A percentile compares a stretch with the other conserved stretches of the same genome.
Conservation (phyloP, 2,329 filamentous ascomycete species). For the Exophiala sp. region DNA sequence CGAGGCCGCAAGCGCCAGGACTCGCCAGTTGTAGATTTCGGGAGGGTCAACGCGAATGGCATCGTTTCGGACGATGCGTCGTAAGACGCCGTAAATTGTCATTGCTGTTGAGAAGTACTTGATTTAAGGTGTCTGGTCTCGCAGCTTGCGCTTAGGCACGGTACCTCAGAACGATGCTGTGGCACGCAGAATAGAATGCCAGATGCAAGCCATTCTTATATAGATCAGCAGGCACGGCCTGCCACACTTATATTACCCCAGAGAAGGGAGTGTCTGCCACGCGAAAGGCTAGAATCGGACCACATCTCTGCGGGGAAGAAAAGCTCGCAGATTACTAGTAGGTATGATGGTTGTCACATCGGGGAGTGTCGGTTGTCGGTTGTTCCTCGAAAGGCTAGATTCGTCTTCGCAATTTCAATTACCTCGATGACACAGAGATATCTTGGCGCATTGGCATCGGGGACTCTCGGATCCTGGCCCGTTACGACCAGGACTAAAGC, state of each 20-base stretch:
- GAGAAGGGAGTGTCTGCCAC: neutral
- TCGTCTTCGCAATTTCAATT: neutral
- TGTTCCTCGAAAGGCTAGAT: neutral
- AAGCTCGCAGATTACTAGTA: neutral
- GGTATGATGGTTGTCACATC: neutral
- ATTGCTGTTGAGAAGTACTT: neutral
- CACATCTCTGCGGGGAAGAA: neutral
- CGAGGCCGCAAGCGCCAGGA: constrained; percentile 60
- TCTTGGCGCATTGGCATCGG: neutral
- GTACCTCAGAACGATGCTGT: neutral
- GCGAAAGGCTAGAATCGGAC: neutral
- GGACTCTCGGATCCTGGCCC: neutral
- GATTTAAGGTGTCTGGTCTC: neutral
- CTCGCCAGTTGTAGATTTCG: constrained; percentile 68
- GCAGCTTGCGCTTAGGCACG: neutral
- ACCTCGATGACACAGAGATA: neutral
- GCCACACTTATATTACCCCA: neutral
- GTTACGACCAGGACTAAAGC: neutral
- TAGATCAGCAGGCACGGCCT: neutral
- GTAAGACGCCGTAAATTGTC: constrained; percentile 1
- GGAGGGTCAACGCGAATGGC: constrained; percentile 65
- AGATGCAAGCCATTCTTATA: neutral
- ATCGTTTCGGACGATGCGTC: constrained; percentile 61
- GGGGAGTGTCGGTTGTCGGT: neutral
- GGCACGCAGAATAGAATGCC: neutral